Percentiles rank a stretch among this genome's conserved stretches.
phyloP scores from a whole-genome alignment of 148 eudicot species.

The Euryodendron excelsum region DNA sequence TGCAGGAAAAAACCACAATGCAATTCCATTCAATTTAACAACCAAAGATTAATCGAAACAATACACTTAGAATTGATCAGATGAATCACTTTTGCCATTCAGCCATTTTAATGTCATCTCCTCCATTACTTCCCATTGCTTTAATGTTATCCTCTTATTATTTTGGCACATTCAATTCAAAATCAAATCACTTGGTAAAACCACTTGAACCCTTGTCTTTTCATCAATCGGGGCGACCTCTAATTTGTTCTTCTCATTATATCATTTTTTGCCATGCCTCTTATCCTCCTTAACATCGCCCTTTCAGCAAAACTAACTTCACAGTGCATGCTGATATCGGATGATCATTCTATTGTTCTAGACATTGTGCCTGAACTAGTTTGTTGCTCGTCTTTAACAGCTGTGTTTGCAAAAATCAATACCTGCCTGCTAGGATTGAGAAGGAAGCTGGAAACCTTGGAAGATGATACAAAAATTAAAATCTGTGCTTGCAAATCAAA shows the following conservation, averaged over 20 bases:
- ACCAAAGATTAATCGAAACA: not conserved
- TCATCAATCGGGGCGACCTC: not conserved
- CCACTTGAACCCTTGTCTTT: not conserved
- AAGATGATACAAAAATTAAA: not conserved
- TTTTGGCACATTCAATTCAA: not conserved
- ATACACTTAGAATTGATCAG: not conserved
- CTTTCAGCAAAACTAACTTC: not conserved
- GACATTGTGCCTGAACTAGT: not conserved
- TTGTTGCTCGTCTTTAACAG: not conserved
- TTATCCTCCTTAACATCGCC: not conserved
- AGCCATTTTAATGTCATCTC: not conserved
- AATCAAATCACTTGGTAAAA: not conserved
- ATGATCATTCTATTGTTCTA: not conserved
- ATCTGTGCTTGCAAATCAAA: not conserved
- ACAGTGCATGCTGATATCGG: not conserved
- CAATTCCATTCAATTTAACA: not conserved
- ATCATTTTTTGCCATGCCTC: not conserved
- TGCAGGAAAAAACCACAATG: not conserved
- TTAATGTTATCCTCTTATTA: not conserved
- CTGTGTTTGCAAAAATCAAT: not conserved
- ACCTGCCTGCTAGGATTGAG: not conserved
- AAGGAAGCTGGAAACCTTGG: not conserved
- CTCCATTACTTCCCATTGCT: not conserved
- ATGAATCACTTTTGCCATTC: not conserved
- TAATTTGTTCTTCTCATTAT: not conserved